Evolutionary conservation across 2,329 filamentous ascomycete genomes (phyloP), one percentile per base, ranked within the genome.

Genomic region (Trichoderma oligosporum): DNA sequence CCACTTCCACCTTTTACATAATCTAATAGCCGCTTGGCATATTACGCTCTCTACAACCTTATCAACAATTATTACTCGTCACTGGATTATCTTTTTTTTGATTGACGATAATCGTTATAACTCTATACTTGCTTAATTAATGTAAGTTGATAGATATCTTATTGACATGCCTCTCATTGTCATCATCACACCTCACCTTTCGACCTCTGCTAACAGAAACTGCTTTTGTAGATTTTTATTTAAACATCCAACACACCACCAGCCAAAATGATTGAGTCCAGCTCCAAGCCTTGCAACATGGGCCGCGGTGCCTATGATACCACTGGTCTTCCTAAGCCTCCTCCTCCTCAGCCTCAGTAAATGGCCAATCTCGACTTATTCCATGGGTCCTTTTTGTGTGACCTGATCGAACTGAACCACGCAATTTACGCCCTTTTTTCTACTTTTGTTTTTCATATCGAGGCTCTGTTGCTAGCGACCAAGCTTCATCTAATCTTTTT

Each of bases 301-400:
- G 78, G 76, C 60, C 73, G 78, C 58, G 78, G 78, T 58, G 78
- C 76, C 62, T 81, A 81, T 65, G 78, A 81, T 63, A 78, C 76
- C 61, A 80, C 77, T 22, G 76, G 76, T 45, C 70, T 79, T 22
- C 70, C 73, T 58, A 79, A 80, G 70, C 78, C 77, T 56, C 73
- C 73, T 25, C 74, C 73, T 54, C 74, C 74, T 51, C 72, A 73
- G 66, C 73, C 72, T 56, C 69, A 64, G 65, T 75, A 70, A 72
- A 54, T 57, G 33, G 39, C n/a, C 42, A 27, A 25, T 27, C 9
- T 18, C 16, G 52, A 39, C 35, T n/a, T 14, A n/a, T 22, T 42
- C 16, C 18, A 24, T 18, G 18, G 7, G 39, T 14, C 39, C n/a
- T n/a, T n/a, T n/a, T n/a, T n/a, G 27, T 56, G 31, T 44, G 54